phyloP scores from a whole-genome alignment of 805 yeast species.

The Maudiozyma pseudohumilis region DNA sequence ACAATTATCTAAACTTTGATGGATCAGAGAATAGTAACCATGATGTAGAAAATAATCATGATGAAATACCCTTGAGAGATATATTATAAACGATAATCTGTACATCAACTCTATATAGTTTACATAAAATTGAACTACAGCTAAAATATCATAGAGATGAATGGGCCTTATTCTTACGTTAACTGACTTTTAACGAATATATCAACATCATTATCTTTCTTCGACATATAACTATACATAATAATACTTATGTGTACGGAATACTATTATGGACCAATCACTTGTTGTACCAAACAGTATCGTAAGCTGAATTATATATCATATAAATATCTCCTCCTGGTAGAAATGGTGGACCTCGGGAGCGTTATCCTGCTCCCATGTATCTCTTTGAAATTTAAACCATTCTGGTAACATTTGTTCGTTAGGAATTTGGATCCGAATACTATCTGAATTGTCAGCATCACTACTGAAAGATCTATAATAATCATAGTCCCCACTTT shows the following conservation, averaged over 20 bases:
- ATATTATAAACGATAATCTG: conserved; percentile 12
- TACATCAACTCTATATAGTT: no score
- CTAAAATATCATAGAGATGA: no score
- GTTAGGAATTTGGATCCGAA: conserved; percentile 42
- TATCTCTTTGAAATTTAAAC: conserved; percentile 55
- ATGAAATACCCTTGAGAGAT: conserved; percentile 13
- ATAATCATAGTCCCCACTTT: conserved; percentile 27
- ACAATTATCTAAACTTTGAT: conserved; percentile 46
- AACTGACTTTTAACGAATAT: no score
- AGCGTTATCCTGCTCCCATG: conserved; percentile 48
- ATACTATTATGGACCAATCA: no score
- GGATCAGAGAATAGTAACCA: conserved; percentile 7
- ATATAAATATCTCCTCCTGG: conserved; percentile 25
- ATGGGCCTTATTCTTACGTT: no score
- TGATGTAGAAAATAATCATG: conserved; percentile 4
- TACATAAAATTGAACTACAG: no score
- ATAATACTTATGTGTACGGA: no score
- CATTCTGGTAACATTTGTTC: conserved; percentile 62
- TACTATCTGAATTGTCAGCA: conserved; percentile 2
- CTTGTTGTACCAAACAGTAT: no score
- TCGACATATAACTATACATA: no score
- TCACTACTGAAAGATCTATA: conserved; percentile 33
- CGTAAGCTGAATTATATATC: no score
- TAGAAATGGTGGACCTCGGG: conserved; percentile 28
- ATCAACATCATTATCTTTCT: no score